A percentile compares a stretch with the other conserved stretches of the same genome.
These are phyloP conservation scores for Mangifera indica DNA, from an alignment of 345 rosid genomes.

Conservation along the genomic window DNA sequence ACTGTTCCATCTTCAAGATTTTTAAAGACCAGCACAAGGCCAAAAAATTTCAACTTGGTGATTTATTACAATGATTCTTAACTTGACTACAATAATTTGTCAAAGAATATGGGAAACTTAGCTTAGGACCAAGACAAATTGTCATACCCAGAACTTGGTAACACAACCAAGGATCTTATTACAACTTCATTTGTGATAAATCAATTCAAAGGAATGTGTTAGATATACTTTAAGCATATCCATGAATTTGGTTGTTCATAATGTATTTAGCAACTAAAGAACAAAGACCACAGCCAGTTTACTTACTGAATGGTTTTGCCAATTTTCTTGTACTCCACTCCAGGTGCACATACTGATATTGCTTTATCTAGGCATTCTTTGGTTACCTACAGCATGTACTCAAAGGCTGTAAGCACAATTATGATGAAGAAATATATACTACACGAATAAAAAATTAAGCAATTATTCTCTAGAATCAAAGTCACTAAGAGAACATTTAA, in stretches of 20 bases:
- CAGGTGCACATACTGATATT: constrained; percentile 81
- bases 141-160: too few species aligned
- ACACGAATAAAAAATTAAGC: constrained; percentile 4
- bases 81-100: neutral
- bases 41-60: neutral
- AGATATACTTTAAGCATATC: too few species aligned
- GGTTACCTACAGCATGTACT: constrained; percentile 56
- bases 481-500: constrained; percentile 1
- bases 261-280: constrained; percentile 2
- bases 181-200: neutral
- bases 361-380: constrained; percentile 80
- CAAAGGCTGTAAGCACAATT: constrained; percentile 17
- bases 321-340: constrained; percentile 73
- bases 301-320: constrained; percentile 89
- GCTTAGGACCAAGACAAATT: neutral
- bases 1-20: neutral
- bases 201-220: neutral
- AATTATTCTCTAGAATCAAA: neutral
- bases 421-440: constrained; percentile 9
- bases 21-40: neutral
- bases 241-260: neutral
- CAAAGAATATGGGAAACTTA: neutral
- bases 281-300: constrained; percentile 12
- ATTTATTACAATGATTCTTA: neutral
- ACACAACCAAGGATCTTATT: neutral